Base-by-base conservation (phyloP, 2,329 filamentous ascomycete genomes). In the Aspergillus sp. region DNA sequence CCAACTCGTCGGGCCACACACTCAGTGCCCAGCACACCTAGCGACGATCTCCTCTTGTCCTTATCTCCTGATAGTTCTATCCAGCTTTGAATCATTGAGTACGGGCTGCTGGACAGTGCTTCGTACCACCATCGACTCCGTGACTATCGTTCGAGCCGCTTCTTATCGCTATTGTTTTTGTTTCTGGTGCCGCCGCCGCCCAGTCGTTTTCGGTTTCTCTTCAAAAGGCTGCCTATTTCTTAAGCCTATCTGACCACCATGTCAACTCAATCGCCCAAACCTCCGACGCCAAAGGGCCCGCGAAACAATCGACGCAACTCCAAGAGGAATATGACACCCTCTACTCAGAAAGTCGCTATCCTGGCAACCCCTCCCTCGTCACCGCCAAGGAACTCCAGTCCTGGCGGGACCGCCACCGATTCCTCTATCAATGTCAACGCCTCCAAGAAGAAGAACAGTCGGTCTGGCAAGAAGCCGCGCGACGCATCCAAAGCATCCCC, bases 181-280 rank as follows among this genome's bases (percentile, higher is more conserved):
- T 61, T 67, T 58, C 43, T 66, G 58, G 66, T 65, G 62, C 63
- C 62, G 57, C 68, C 70, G 57, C 68, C 70, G 64, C 66, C 66
- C 71, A 59, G 60, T 58, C 67, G 68, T 62, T 66, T 67, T 63
- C 69, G 65, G 69, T 65, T 68, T 64, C 70, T 68, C 70, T 63
- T 67, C 65, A 65, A 12, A 70, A 73, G 79, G 78, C 78, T 80
- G 78, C 74, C 72, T 81, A 82, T 82, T 81, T 81, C 77, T 80
- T 78, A 80, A 81, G 77, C 77, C 76, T 72, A 72, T 57, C 64
- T 48, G 67, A 73, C 10, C 70, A 67, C 63, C 63, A 84, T 83
- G 81, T 80, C 81, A 70, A 73, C 78, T 51, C 75, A 76, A 70
- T 67, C 68, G 45, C 68, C 72, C 47, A 69, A 72, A 58, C 74